phyloP scores from a whole-genome alignment of 2,329 filamentous ascomycete genomes.

The Alternaria sp. region DNA sequence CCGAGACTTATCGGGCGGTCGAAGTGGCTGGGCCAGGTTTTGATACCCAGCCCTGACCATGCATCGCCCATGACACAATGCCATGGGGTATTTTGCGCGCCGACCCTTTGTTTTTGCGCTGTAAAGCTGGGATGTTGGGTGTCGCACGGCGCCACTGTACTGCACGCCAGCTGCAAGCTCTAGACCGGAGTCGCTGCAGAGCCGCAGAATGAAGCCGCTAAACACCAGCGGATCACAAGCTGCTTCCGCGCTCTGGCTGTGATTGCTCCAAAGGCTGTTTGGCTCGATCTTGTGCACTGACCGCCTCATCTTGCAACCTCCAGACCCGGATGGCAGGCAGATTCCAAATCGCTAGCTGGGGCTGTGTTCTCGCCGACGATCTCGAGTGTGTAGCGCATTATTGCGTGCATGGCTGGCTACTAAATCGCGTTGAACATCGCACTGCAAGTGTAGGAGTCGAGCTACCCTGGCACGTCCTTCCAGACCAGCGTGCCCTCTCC shows the following conservation, averaged over 20 bases:
- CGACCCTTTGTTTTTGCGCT: slow-evolving; percentile 1
- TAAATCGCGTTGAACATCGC: slow-evolving; percentile 26
- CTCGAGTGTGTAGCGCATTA: slow-evolving; percentile 19
- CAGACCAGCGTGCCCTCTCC: slow-evolving; percentile 20
- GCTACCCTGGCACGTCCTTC: slow-evolving; percentile 17
- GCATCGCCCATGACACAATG: neutral
- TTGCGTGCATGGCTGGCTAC: slow-evolving; percentile 15
- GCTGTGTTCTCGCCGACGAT: slow-evolving; percentile 28
- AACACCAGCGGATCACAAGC: slow-evolving; percentile 10
- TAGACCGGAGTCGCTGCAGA: slow-evolving; percentile 19
- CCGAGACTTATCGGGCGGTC: neutral
- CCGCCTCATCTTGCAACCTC: slow-evolving; percentile 15
- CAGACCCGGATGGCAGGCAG: slow-evolving; percentile 16
- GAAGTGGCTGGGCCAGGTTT: neutral
- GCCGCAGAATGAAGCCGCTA: slow-evolving; percentile 17
- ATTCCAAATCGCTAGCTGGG: slow-evolving; percentile 40
- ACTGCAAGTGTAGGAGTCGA: slow-evolving; percentile 33
- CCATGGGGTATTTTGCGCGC: neutral
- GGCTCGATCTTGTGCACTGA: slow-evolving; percentile 19
- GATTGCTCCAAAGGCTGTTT: slow-evolving; percentile 13
- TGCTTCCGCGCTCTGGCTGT: slow-evolving; percentile 9
- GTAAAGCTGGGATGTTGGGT: slow-evolving; percentile 1
- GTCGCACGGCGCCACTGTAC: slow-evolving; percentile 6
- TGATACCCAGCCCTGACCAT: neutral
- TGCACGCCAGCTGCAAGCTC: slow-evolving; percentile 9